Conservation (phyloP, 495 filamentous ascomycete genomes). For the Penicillium coffeae region DNA sequence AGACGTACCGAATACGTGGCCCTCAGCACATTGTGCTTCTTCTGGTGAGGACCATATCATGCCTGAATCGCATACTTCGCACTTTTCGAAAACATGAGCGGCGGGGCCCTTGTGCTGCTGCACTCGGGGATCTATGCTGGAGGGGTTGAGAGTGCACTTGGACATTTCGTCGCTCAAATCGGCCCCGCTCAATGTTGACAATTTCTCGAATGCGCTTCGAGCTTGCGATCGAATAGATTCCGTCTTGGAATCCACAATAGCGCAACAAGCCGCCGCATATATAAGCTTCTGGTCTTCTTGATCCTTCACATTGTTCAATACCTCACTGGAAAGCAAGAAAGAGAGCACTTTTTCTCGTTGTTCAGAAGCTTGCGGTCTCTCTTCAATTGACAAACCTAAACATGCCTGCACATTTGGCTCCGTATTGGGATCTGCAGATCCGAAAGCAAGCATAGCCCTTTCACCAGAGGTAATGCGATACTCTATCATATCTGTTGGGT, state of each 20-base stretch:
- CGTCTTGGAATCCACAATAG: constrained; percentile 28
- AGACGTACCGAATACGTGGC: constrained; percentile 47
- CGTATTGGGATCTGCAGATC: constrained; percentile 8
- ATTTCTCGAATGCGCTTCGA: constrained; percentile 24
- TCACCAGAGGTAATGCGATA: constrained; percentile 43
- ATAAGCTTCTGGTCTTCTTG: constrained; percentile 27
- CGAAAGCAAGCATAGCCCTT: constrained; percentile 34
- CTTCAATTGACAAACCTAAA: constrained; percentile 6
- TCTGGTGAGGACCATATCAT: constrained; percentile 35
- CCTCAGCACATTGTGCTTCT: constrained; percentile 42
- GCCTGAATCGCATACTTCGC: constrained; percentile 43
- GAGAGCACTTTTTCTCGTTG: constrained; percentile 24
- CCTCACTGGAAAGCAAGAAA: constrained; percentile 26
- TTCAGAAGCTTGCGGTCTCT: constrained; percentile 8
- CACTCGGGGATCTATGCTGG: constrained; percentile 22
- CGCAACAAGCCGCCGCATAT: constrained; percentile 38
- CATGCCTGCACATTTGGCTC: constrained; percentile 2
- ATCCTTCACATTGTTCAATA: constrained; percentile 6
- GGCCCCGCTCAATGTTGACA: constrained; percentile 22
- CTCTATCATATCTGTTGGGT: constrained; percentile 52
- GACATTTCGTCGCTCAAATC: constrained; percentile 33
- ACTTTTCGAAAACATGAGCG: constrained; percentile 37
- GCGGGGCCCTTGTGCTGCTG: constrained; percentile 20
- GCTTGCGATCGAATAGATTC: constrained; percentile 24
- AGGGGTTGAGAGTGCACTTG: constrained; percentile 17